Evolutionary conservation across 2,329 filamentous ascomycete genomes (phyloP).

Genomic region (Fusarium mangiferae): DNA sequence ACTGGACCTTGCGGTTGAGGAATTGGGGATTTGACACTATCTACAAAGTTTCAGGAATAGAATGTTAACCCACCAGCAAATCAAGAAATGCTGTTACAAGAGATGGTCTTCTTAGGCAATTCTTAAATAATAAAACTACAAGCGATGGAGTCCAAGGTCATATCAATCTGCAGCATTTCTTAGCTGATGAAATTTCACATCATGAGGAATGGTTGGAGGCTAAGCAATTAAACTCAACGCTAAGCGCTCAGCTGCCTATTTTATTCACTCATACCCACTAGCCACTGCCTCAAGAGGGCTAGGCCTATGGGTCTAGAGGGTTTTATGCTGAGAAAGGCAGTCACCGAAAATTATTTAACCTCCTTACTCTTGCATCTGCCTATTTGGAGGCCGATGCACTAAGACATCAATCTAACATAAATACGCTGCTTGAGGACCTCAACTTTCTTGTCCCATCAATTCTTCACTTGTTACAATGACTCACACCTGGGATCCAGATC

Average conservation of each 20-base stretch:
- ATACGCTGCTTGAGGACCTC: background rate
- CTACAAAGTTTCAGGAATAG: no score
- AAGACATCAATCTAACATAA: accelerated
- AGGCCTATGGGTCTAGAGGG: background rate
- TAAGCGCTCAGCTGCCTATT: background rate
- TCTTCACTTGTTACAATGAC: background rate
- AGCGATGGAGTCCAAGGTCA: background rate
- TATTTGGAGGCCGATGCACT: accelerated
- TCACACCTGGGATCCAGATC: background rate
- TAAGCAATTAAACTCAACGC: background rate
- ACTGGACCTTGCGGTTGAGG: no score
- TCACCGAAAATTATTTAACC: background rate
- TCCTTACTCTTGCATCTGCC: background rate
- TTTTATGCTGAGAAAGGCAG: background rate
- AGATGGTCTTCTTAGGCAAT: background rate
- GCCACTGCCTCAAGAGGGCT: background rate
- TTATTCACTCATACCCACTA: background rate
- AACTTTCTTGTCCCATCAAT: accelerated
- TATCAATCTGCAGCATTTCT: background rate
- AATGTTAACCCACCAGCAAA: no score
- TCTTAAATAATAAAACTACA: no score
- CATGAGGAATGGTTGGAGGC: background rate
- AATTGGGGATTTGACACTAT: no score
- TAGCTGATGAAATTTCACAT: background rate
- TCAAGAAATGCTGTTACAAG: no score